Base-by-base conservation (phyloP, 495 filamentous ascomycete genomes). In the Talaromyces trachyspermus region DNA sequence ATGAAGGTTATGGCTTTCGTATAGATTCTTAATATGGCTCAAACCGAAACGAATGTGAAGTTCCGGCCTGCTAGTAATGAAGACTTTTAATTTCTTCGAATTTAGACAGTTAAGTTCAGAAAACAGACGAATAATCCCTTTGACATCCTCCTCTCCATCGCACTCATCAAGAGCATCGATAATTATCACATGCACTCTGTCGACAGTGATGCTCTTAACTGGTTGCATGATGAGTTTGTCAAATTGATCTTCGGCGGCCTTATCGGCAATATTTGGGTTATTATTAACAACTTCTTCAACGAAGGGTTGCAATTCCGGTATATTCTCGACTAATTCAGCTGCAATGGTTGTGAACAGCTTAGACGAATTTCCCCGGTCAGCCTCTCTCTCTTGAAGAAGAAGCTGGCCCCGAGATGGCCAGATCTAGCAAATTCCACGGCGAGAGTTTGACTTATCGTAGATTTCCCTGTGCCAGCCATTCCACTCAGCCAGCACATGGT, bases 151-250 rank as follows among this genome's bases (percentile, higher is more conserved):
- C 6, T 71, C 65, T 1, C 41, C n/a, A 0, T 62, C 66, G 39
- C 68, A 74, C 41, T 72, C 68, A 44, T 72, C 71, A 8, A 74
- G 57, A 27, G 71, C 70, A 51, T 74, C 69, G 15, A 74, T 46
- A 5, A 71, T 57, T 17, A 70, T 54, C 4, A 59, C 27, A 9
- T 59, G 18, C 22, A 12, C 27, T 51, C 43, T 44, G 19, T 5
- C 35, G 33, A 43, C 19, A 10, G 8, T 26, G 14, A 20, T 1
- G 35, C 3, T 15, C 3, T 0, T 35, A 1, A 72, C 54, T n/a
- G 68, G 64, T 18, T 59, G 10, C 22, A 69, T 29, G 49, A 75
- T 53, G 5, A 76, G 63, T 49, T 65, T 57, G 14, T 70, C 50
- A 41, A 67, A 74, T 51, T 76, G 72, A 0, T 66, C 54, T 18